These are phyloP conservation scores for Naumovozyma castellii DNA, from an alignment of 805 yeast genomes.

Conservation along the genomic window DNA sequence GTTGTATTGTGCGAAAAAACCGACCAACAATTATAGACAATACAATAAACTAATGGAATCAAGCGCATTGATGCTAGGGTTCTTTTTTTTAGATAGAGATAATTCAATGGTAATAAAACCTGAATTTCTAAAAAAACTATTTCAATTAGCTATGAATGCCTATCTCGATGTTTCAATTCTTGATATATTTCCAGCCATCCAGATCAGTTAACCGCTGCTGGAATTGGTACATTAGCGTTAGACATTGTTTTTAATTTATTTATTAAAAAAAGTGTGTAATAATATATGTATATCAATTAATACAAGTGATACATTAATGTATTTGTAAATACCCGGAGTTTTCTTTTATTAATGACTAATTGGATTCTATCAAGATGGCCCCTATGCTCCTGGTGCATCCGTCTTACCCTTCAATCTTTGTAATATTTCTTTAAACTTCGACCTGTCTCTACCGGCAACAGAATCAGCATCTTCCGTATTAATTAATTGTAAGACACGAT, in stretches of 20 bases:
- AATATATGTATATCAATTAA: too few relatives aligned
- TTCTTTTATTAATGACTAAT: not conserved
- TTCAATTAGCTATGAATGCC: not conserved
- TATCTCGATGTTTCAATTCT: not conserved
- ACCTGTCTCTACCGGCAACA: conserved; percentile 47
- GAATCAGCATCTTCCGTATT: conserved; percentile 38
- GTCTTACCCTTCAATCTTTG: conserved; percentile 57
- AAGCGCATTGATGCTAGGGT: conserved; percentile 14
- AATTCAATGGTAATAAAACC: conserved; percentile 16
- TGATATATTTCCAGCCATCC: too few relatives aligned
- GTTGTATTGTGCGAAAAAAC: not conserved
- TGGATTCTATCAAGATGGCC: too few relatives aligned
- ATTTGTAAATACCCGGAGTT: not conserved
- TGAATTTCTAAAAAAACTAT: conserved; percentile 13
- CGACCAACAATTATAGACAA: not conserved
- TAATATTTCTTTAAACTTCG: conserved; percentile 59
- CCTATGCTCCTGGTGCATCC: conserved; percentile 64
- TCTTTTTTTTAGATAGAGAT: conserved; percentile 14
- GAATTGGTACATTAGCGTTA: too few relatives aligned
- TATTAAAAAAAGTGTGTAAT: not conserved
- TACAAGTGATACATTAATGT: not conserved
- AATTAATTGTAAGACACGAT: conserved; percentile 50
- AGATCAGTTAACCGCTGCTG: too few relatives aligned
- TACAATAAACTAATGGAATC: conserved; percentile 11
- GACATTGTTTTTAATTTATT: too few relatives aligned